Percentiles rank a stretch among this genome's conserved stretches.
Evolutionary conservation across 2,329 filamentous ascomycete species (phyloP).

Genomic region (Fusarium mundagurra): DNA sequence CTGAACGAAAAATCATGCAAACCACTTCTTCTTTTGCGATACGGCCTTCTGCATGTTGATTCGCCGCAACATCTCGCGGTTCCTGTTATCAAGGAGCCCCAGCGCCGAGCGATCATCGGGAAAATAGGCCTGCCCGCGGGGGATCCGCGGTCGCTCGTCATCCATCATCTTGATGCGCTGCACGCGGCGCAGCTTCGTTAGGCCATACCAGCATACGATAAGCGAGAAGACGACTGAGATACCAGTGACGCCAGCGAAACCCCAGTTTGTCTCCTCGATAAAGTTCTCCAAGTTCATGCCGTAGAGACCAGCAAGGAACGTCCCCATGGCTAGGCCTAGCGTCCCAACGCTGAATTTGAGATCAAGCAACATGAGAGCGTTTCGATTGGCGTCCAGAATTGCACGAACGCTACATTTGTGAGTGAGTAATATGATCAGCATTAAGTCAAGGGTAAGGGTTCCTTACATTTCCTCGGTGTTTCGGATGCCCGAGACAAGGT

Average conservation of each 20-base stretch:
- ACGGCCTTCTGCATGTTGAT: conserved; percentile 60
- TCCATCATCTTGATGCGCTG: conserved; percentile 87
- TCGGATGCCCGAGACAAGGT: conserved; percentile 91
- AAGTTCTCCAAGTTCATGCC: conserved; percentile 99
- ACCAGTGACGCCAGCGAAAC: conserved; percentile 80
- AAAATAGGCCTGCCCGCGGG: conserved; percentile 53
- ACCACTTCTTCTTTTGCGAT: conserved; percentile 50
- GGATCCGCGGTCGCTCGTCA: conserved; percentile 52
- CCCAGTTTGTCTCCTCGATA: conserved; percentile 91
- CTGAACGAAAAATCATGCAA: conserved; percentile 4
- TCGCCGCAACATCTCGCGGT: conserved; percentile 63
- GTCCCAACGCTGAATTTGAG: conserved; percentile 97
- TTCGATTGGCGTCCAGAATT: conserved; percentile 97
- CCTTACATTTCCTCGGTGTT: conserved; percentile 98
- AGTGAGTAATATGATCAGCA: conserved; percentile 34
- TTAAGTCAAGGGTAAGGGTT: neutral
- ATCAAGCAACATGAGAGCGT: conserved; percentile 96
- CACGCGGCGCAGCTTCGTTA: conserved; percentile 84
- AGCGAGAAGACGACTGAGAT: conserved; percentile 77
- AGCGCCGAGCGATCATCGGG: conserved; percentile 53
- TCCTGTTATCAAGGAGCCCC: conserved; percentile 62
- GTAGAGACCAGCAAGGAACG: conserved; percentile 97
- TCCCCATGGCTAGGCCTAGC: conserved; percentile 91
- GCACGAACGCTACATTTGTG: conserved; percentile 78
- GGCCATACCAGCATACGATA: conserved; percentile 83